Conservation (phyloP, 352 stramenopile genomes). For the Pythium aquatile region DNA sequence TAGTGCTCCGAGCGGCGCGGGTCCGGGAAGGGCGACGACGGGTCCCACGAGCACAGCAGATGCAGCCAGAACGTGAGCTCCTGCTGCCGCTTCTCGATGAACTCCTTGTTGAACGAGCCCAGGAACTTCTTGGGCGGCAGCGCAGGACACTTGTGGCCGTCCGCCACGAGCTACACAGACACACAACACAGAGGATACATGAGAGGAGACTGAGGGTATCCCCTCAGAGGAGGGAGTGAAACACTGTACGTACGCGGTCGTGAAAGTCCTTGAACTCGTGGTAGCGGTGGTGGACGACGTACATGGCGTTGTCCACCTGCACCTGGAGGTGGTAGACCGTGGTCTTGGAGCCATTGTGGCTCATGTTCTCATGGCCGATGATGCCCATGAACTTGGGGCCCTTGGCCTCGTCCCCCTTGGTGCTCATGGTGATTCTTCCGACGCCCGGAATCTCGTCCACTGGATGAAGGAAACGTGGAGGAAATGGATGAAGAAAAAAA, state of each 20-base stretch:
- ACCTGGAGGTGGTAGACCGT: constrained; percentile 87
- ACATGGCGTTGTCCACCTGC: constrained; percentile 73
- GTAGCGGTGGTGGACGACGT: constrained; percentile 80
- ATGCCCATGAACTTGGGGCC: constrained; percentile 81
- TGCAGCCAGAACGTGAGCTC: constrained; percentile 87
- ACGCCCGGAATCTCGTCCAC: not conserved
- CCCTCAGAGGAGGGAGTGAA: too few relatives aligned
- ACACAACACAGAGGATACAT: not conserved
- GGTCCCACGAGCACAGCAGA: constrained; percentile 73
- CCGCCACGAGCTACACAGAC: constrained; percentile 45
- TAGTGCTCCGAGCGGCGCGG: constrained; percentile 71
- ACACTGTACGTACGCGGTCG: constrained; percentile 54
- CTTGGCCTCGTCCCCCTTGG: constrained; percentile 44
- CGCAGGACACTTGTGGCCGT: constrained; percentile 75
- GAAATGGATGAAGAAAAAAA: not conserved
- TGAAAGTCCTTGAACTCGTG: constrained; percentile 89
- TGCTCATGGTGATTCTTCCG: constrained; percentile 35
- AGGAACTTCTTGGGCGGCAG: constrained; percentile 89
- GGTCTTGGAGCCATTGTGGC: constrained; percentile 84
- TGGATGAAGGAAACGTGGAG: not conserved
- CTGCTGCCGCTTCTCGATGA: constrained; percentile 87
- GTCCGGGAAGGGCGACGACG: constrained; percentile 55
- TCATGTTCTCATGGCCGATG: constrained; percentile 86
- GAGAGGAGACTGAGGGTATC: not conserved
- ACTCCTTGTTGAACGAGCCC: constrained; percentile 88